phyloP scores from a whole-genome alignment of 495 filamentous ascomycete species.

The Hapsidospora chrysogenum region DNA sequence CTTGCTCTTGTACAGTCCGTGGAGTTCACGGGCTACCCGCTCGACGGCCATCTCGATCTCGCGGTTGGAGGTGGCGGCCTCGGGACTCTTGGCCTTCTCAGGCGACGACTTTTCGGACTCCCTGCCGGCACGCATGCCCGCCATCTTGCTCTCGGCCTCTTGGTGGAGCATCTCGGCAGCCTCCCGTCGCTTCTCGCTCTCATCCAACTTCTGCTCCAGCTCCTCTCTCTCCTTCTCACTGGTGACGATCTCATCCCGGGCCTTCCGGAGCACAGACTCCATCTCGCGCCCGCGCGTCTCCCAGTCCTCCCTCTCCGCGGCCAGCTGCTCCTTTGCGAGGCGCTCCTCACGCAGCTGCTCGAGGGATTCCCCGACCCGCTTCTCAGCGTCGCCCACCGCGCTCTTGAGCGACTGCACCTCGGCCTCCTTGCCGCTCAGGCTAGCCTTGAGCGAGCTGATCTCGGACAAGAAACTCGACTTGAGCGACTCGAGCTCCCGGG shows the following conservation, averaged over 20 bases:
- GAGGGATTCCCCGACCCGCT: constrained; percentile 71
- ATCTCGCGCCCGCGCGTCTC: constrained; percentile 71
- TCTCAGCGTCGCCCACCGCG: constrained; percentile 76
- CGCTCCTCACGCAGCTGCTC: constrained; percentile 65
- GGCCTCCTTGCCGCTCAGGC: constrained; percentile 77
- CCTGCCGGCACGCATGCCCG: constrained; percentile 41
- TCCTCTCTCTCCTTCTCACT: constrained; percentile 62
- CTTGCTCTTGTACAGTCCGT: constrained; percentile 87
- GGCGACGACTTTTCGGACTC: constrained; percentile 13
- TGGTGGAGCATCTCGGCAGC: constrained; percentile 44
- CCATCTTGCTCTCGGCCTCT: constrained; percentile 59
- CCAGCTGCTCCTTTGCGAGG: constrained; percentile 45
- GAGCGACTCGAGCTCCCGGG: constrained; percentile 78
- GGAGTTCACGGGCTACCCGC: constrained; percentile 74
- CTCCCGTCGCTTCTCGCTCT: constrained; percentile 55
- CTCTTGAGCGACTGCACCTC: constrained; percentile 72
- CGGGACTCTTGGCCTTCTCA: constrained; percentile 12
- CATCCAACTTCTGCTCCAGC: constrained; percentile 50
- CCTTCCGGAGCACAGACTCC: constrained; percentile 58
- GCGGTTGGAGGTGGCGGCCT: too few species aligned
- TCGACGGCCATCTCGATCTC: constrained; percentile 81
- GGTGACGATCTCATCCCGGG: constrained; percentile 65
- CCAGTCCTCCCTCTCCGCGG: constrained; percentile 69
- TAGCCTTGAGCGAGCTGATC: constrained; percentile 77
- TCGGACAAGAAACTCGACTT: constrained; percentile 82